Base-by-base conservation (phyloP, 768 basidiomycete genomes). In the Pleurotus djamor region DNA sequence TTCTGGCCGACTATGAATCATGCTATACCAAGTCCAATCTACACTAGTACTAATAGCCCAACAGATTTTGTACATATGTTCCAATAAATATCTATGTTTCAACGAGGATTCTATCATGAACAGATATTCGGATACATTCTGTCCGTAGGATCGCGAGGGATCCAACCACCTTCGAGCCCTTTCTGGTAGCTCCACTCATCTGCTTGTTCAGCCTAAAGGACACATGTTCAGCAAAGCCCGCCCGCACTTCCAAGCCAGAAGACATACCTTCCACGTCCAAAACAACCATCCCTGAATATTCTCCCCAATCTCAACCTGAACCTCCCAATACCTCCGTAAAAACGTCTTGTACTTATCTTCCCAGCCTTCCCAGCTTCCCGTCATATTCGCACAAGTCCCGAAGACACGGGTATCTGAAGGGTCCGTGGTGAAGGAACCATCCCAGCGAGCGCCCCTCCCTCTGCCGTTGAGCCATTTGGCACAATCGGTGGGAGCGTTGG, bases 381-480 rank as follows among this genome's bases (percentile, higher is more conserved):
- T 88, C 70, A 78, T 83, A 5, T 83, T 82, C 2, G 68, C 67
- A 66, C 92, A 94, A 58, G 79, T 80, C 4, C 88, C 91, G 57
- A 87, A 77, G 14, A 69, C 78, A 14, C 77, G 75, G 33, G 73
- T 70, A 58, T 77, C 55, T n/a, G 35, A 75, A 14, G 77, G 75
- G 35, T 67, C 66, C 16, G 73, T 65, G 57, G 72, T 78, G 62
- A 71, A 78, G 3, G 81, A 82, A 9, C 81, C 82, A 59, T 92
- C 88, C 86, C 88, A 91, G 14, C 87, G 79, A 0, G 87, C 74
- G 10, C 91, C 91, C 38, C 81, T 75, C 17, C 85, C 86, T 44
- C 89, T 79, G 0, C 92, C 92, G 67, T 93, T 94, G 6, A 94
- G 76, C 88, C 88, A 93, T 64, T 72, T 71, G 0, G 91, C 87